Evolutionary conservation across 2,329 filamentous ascomycete species (phyloP).

Genomic region (Arachnomyces sp.): DNA sequence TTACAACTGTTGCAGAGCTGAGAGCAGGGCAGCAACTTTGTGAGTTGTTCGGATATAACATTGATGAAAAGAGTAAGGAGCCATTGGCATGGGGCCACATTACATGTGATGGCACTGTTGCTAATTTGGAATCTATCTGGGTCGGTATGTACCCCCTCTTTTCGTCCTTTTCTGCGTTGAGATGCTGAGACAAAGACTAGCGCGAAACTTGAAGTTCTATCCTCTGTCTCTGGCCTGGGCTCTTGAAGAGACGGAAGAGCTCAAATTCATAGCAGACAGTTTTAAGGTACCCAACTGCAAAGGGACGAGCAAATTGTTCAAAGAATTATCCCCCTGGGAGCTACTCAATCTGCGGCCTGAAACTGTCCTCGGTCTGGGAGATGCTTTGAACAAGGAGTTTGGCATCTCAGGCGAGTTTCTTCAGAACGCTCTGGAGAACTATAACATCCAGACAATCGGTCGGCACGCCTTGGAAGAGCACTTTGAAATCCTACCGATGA

Average conservation of each 20-base stretch:
- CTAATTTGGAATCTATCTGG: conserved; percentile 44
- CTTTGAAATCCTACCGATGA: too few relatives aligned
- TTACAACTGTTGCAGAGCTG: conserved; percentile 38
- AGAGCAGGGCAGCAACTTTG: conserved; percentile 40
- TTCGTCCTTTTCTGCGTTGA: conserved; percentile 4
- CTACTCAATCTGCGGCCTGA: conserved; percentile 37
- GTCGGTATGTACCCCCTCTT: conserved; percentile 7
- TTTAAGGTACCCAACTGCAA: conserved; percentile 25
- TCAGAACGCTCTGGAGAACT: conserved; percentile 22
- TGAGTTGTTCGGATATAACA: conserved; percentile 39
- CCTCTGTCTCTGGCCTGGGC: conserved; percentile 31
- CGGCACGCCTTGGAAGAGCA: conserved; percentile 30
- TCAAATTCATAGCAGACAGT: conserved; percentile 21
- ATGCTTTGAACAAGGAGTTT: conserved; percentile 30
- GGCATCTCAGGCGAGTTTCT: conserved; percentile 34
- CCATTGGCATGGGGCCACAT: conserved; percentile 37
- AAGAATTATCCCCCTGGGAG: conserved; percentile 33
- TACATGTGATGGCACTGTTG: conserved; percentile 39
- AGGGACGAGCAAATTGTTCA: conserved; percentile 27
- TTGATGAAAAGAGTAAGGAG: conserved; percentile 14
- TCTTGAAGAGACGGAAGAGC: conserved; percentile 18
- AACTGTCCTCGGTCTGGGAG: conserved; percentile 34
- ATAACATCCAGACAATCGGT: conserved; percentile 35
- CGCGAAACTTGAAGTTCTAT: conserved; percentile 42
- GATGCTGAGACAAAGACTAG: conserved; percentile 13